A percentile compares a stretch with the other conserved stretches of the same genome.
These are phyloP conservation scores for Trichoderma erinaceum DNA, from an alignment of 495 filamentous ascomycete species.

Conservation along the genomic window DNA sequence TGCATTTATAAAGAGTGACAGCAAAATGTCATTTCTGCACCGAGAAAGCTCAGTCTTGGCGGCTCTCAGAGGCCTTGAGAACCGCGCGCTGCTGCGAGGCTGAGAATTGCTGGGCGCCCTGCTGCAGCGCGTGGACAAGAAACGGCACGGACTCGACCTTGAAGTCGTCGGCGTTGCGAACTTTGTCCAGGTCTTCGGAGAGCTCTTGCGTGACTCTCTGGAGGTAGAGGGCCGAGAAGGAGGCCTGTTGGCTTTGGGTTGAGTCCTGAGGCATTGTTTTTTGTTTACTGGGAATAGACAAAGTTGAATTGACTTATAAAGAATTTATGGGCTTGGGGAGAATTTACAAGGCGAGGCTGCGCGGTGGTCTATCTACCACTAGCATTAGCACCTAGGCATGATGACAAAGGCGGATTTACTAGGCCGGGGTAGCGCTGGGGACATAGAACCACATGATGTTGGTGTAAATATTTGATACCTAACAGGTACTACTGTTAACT, in stretches of 20 bases:
- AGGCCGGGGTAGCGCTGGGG: too few relatives aligned
- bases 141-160: slow-evolving; percentile 53
- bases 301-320: too few relatives aligned
- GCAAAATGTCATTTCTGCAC: not conserved
- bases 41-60: not conserved
- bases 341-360: too few relatives aligned
- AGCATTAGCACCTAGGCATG: too few relatives aligned
- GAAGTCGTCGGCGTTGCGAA: slow-evolving; percentile 63
- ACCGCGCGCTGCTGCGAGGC: slow-evolving; percentile 13
- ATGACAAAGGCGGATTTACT: too few relatives aligned
- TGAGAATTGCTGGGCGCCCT: slow-evolving; percentile 48
- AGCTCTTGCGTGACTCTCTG: slow-evolving; percentile 59
- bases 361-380: too few relatives aligned
- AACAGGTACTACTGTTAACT: too few relatives aligned
- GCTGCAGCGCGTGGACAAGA: slow-evolving; percentile 58
- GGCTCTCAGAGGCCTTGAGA: not conserved
- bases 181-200: slow-evolving; percentile 62
- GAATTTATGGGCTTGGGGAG: too few relatives aligned
- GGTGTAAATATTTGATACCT: too few relatives aligned
- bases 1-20: not conserved
- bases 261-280: not conserved
- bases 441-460: too few relatives aligned
- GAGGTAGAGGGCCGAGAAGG: slow-evolving; percentile 60
- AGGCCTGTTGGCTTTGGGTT: not conserved
- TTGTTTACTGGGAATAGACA: too few relatives aligned